Evolutionary conservation across 768 basidiomycete species (phyloP), one percentile per base, ranked within the genome.

Genomic region (Termitomyces sp.): DNA sequence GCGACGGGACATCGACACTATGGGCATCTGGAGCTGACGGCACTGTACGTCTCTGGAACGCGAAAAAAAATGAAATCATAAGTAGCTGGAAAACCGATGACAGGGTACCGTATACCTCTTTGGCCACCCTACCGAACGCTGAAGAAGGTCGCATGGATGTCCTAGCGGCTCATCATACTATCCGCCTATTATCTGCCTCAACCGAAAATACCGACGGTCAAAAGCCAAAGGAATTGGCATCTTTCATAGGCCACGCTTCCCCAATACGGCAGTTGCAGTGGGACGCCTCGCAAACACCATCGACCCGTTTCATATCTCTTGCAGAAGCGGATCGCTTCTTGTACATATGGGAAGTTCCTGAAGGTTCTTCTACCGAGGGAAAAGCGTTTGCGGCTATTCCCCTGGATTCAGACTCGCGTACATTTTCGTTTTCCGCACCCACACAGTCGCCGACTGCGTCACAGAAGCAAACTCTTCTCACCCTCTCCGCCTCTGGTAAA

Each of bases 201-300:
- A 56, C 68, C 52, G 55, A 62, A 51, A 52, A 56, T 47, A 57
- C 54, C 32, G 68, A 75, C 36, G 57, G 72, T 18, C 73, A 73
- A 64, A 80, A 78, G 67, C 77, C 79, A 16, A 70, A 67, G 47
- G 75, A 77, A 59, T 40, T 79, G 6, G 77, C 80, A 3, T 76
- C 76, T 11, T 86, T 87, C 60, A 85, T 82, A 20, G 87, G 87
- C 0, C 87, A 89, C 63, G 82, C 84, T 4, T 85, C 86, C 22
- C 71, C 79, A 8, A 72, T 85, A 58, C 79, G 73, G 60, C 68
- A 70, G 30, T 64, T 86, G 13, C 74, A 75, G 55, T 88, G 85
- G 85, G 79, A 79, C 52, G 66, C 64, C 13, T 74, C 75, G 16
- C 67, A 72, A 58, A 63, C 66, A 30, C 71, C 74, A 51, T 63